Conservation (phyloP, 202 grass and related monocot species). For the Dendrocalamus latiflorus region DNA sequence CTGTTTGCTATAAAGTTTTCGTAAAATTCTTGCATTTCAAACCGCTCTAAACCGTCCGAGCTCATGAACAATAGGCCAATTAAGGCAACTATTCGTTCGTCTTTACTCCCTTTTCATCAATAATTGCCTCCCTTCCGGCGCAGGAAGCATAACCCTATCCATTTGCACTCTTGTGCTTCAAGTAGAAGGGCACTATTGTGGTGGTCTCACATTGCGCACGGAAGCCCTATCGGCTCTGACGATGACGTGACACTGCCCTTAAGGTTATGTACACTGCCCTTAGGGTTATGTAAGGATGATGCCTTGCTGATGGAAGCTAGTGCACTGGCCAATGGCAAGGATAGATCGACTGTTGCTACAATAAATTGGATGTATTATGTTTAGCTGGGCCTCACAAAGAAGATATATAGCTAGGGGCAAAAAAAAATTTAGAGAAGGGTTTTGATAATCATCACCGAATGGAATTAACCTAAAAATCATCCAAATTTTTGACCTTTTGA, state of each 20-base stretch:
- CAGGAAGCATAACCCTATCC: slow-evolving; percentile 32
- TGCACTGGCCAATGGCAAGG: neutral
- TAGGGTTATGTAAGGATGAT: slow-evolving; percentile 38
- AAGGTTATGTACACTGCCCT: slow-evolving; percentile 21
- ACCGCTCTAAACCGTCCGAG: neutral
- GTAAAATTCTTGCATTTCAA: neutral
- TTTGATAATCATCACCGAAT: too few species aligned
- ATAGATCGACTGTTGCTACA: neutral
- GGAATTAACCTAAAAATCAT: too few species aligned
- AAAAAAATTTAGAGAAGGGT: neutral
- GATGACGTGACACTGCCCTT: slow-evolving; percentile 23
- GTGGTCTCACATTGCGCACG: neutral
- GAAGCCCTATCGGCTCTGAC: slow-evolving; percentile 10
- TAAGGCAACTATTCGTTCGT: neutral
- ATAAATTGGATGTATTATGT: neutral
- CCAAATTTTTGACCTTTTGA: too few species aligned
- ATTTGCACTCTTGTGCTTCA: slow-evolving; percentile 25
- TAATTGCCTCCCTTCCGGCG: slow-evolving; percentile 27
- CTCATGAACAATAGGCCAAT: neutral
- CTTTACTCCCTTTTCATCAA: neutral
- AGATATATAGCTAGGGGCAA: neutral
- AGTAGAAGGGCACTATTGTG: neutral
- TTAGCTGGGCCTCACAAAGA: neutral
- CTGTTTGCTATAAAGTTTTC: too few species aligned
- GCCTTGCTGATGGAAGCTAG: slow-evolving; percentile 26